Evolutionary conservation across 306 rosid genomes (phyloP).

Genomic region (Hippophae rhamnoides): DNA sequence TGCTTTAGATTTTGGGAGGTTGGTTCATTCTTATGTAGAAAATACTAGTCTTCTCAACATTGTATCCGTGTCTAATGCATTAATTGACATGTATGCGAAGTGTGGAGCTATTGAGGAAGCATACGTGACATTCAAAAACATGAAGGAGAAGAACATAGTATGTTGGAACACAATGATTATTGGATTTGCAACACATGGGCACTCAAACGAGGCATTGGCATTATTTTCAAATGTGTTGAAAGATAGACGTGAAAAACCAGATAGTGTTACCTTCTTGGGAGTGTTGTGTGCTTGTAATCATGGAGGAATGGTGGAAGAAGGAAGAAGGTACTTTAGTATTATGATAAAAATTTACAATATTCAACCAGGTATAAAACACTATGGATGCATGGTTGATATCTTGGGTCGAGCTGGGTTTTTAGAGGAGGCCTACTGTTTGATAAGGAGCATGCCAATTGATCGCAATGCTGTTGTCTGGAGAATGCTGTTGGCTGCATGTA

Average conservation of each 20-base stretch:
- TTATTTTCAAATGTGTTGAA: slow-evolving; percentile 41
- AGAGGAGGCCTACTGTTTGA: slow-evolving; percentile 50
- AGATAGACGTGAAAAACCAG: slow-evolving; percentile 37
- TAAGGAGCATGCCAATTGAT: slow-evolving; percentile 45
- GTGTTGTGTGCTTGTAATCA: slow-evolving; percentile 66
- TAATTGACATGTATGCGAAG: slow-evolving; percentile 66
- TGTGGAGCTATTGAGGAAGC: slow-evolving; percentile 80
- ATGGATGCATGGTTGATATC: slow-evolving; percentile 75
- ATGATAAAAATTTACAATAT: slow-evolving; percentile 38
- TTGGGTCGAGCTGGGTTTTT: slow-evolving; percentile 66
- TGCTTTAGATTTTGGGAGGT: slow-evolving; percentile 52
- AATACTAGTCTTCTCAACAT: slow-evolving; percentile 11
- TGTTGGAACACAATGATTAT: slow-evolving; percentile 81
- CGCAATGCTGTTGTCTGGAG: slow-evolving; percentile 75
- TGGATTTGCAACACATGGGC: slow-evolving; percentile 61
- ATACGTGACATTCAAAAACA: slow-evolving; percentile 19
- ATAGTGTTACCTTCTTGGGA: slow-evolving; percentile 63
- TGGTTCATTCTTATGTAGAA: slow-evolving; percentile 37
- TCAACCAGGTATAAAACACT: slow-evolving; percentile 62
- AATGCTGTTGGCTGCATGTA: slow-evolving; percentile 57
- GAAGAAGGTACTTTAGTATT: slow-evolving; percentile 36
- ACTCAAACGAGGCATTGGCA: slow-evolving; percentile 36
- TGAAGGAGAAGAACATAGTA: slow-evolving; percentile 41
- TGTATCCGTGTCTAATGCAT: slow-evolving; percentile 38
- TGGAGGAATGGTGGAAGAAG: slow-evolving; percentile 57